Evolutionary conservation across 176 grass and related monocot species (phyloP), one percentile per base, ranked within the genome.

Genomic region (Leersia perrieri): DNA sequence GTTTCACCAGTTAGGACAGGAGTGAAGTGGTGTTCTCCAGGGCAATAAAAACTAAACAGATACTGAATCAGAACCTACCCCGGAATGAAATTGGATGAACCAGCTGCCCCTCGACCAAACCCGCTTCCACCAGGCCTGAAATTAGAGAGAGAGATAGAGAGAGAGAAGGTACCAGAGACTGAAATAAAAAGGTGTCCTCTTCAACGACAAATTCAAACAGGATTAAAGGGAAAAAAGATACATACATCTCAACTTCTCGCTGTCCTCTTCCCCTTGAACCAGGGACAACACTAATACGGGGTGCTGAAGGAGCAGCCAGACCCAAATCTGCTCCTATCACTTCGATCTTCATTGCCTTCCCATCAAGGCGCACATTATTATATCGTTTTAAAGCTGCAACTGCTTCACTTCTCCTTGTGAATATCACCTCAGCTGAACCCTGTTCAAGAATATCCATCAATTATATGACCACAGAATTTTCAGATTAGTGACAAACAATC

Each of bases 391-490:
- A 81, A 16, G 93, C 90, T 7, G 77, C 89, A 69, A 96, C 70
- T 26, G 93, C 93, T 88, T 95, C 96, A 76, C 84, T 95, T 78
- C 87, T 93, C 82, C 96, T 92, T 33, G 81, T 74, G 76, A 91
- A 99, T 63, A 93, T 88, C 71, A 99, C 93, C 80, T 99, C 93
- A 64, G 96, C 96, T 53, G 96, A 91, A 88, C 96, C 96, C 96
- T 99, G 84, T 42, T 84, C 11, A 85, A 71, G 70, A 85, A 74
- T 60, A 81, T 66, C 33, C n/a, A 84, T 53, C 72, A 82, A 53
- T 60, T 60, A 63, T 34, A 67, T 9, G 38, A 34, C n/a, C 40
- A 71, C 60, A 63, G 1, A 42, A 64, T 64, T 53, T 80, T 53
- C 72, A 47, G 61, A 74, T 34, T 72, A 1, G 41, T 74, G 69